phyloP scores from a whole-genome alignment of 805 yeast species.

The Saccharomycopsis babjevae region DNA sequence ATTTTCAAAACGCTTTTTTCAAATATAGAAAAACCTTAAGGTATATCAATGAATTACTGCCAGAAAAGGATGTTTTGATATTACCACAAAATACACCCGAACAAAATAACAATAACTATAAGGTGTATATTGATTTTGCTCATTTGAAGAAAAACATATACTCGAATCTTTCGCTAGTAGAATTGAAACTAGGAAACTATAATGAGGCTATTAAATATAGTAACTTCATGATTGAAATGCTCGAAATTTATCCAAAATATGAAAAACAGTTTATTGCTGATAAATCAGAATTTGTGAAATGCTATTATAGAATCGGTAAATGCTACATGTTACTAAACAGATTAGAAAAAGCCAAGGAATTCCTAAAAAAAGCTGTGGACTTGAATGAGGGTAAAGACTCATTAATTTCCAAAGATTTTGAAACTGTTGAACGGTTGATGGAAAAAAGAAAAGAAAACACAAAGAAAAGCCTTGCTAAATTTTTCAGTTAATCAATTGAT shows the following conservation, averaged over 20 bases:
- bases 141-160: constrained; percentile 33
- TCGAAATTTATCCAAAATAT: constrained; percentile 16
- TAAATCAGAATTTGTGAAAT: constrained; percentile 44
- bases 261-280: constrained; percentile 26
- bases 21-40: constrained; percentile 60
- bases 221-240: constrained; percentile 41
- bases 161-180: constrained; percentile 47
- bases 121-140: constrained; percentile 38
- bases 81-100: constrained; percentile 3
- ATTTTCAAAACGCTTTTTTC: constrained; percentile 40
- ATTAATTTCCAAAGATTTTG: constrained; percentile 36
- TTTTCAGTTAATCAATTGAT: constrained; percentile 32
- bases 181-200: constrained; percentile 40
- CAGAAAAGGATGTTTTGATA: constrained; percentile 43
- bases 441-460: constrained; percentile 39
- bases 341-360: constrained; percentile 38
- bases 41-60: constrained; percentile 62
- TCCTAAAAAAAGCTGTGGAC: constrained; percentile 34
- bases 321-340: constrained; percentile 35
- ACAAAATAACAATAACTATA: constrained; percentile 31
- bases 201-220: constrained; percentile 44
- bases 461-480: constrained; percentile 49
- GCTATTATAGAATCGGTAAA: constrained; percentile 45
- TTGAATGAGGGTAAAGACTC: constrained; percentile 39
- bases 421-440: constrained; percentile 30